Conservation (phyloP, 345 rosid species). For the Syzygium jambos region DNA sequence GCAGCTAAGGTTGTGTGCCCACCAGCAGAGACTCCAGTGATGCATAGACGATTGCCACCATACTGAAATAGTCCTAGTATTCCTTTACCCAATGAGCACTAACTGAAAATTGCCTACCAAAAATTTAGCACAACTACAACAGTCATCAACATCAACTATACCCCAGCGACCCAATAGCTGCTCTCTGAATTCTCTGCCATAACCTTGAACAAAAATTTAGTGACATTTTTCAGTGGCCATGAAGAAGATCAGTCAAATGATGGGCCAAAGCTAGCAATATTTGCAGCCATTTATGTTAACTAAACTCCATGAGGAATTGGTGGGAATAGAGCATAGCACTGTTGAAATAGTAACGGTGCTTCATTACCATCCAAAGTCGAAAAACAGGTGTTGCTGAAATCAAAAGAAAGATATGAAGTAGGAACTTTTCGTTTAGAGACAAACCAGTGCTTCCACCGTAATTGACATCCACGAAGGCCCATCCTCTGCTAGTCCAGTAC, state of each 20-base stretch:
- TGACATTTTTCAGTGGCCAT: not conserved
- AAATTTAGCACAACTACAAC: slow-evolving; percentile 79
- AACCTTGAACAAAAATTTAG: slow-evolving; percentile 43
- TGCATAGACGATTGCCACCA: slow-evolving; percentile 49
- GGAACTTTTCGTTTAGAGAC: slow-evolving; percentile 5
- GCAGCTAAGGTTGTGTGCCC: slow-evolving; percentile 90
- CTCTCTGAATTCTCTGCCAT: slow-evolving; percentile 87
- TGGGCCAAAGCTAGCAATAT: not conserved
- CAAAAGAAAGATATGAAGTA: not conserved
- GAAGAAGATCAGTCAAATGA: not conserved
- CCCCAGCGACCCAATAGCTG: slow-evolving; percentile 70
- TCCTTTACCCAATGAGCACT: not conserved
- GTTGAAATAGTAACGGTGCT: not conserved
- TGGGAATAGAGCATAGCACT: not conserved
- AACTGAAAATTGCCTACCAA: slow-evolving; percentile 36
- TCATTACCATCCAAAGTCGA: not conserved
- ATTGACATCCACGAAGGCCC: slow-evolving; percentile 93
- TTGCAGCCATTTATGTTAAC: not conserved
- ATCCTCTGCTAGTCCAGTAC: slow-evolving; percentile 95
- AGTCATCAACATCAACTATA: slow-evolving; percentile 89
- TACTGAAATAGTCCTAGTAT: not conserved
- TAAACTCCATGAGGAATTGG: not conserved
- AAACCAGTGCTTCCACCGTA: slow-evolving; percentile 99
- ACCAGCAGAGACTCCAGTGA: slow-evolving; percentile 97
- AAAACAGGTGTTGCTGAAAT: not conserved